These are phyloP conservation scores for Lactarius evosmus DNA, from an alignment of 768 basidiomycete species.

Conservation along the genomic window DNA sequence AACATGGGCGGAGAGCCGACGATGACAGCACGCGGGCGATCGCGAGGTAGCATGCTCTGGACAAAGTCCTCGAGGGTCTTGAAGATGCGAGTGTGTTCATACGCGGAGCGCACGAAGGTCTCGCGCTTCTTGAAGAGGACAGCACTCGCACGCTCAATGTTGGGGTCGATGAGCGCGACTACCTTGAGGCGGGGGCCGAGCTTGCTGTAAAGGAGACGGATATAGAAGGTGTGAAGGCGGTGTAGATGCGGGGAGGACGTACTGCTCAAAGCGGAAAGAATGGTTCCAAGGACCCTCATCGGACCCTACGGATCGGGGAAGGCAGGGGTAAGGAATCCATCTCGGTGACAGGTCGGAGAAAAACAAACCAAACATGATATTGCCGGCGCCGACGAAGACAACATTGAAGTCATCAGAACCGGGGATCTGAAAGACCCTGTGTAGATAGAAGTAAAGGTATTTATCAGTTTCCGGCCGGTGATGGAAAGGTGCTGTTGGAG, in stretches of 20 bases:
- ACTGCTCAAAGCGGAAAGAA: slow-evolving; percentile 89
- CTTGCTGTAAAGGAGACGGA: slow-evolving; percentile 52
- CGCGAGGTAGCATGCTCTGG: slow-evolving; percentile 58
- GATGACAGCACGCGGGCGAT: slow-evolving; percentile 77
- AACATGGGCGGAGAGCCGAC: slow-evolving; percentile 94
- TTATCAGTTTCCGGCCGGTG: slow-evolving; percentile 22
- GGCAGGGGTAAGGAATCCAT: slow-evolving; percentile 7
- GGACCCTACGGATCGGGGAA: slow-evolving; percentile 50
- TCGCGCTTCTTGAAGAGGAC: slow-evolving; percentile 88
- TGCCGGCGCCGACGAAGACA: slow-evolving; percentile 92
- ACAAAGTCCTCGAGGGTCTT: slow-evolving; percentile 84
- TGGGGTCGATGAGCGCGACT: slow-evolving; percentile 91
- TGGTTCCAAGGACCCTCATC: slow-evolving; percentile 92
- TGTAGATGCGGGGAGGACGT: slow-evolving; percentile 31
- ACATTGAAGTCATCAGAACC: slow-evolving; percentile 85
- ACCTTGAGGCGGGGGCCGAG: slow-evolving; percentile 95
- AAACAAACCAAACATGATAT: slow-evolving; percentile 90
- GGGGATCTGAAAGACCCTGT: slow-evolving; percentile 48
- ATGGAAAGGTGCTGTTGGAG: slow-evolving; percentile 17
- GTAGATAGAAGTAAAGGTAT: slow-evolving; percentile 1
- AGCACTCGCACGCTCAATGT: slow-evolving; percentile 70
- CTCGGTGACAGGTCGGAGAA: slow-evolving; percentile 9
- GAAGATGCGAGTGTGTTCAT: slow-evolving; percentile 83
- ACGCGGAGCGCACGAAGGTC: slow-evolving; percentile 91
- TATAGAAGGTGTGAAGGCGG: slow-evolving; percentile 19